phyloP scores from a whole-genome alignment of 2,329 filamentous ascomycete genomes.

The Hypomyces perniciosus region DNA sequence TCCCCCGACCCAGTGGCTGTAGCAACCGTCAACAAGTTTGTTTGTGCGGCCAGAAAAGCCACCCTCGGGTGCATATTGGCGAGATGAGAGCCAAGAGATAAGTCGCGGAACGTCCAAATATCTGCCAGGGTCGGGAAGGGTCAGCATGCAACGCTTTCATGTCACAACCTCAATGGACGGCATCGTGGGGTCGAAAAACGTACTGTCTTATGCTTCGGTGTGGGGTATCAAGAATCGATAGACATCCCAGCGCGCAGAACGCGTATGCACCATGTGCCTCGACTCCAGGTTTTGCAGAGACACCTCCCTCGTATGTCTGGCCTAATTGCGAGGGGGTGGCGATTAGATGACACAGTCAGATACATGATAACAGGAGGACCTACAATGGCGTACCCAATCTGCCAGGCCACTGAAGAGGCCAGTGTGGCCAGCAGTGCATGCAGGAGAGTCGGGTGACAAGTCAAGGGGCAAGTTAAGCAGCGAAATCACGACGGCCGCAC shows the following conservation, averaged over 20 bases:
- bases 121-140: constrained; percentile 36
- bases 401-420: constrained; percentile 66
- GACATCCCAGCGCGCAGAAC: constrained; percentile 85
- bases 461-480: constrained; percentile 77
- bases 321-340: constrained; percentile 40
- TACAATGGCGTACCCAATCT: constrained; percentile 76
- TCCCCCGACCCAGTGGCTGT: constrained; percentile 94
- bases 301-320: constrained; percentile 92
- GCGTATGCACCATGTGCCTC: constrained; percentile 97
- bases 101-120: constrained; percentile 72
- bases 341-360: constrained; percentile 15
- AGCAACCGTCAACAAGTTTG: constrained; percentile 96
- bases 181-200: constrained; percentile 24
- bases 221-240: constrained; percentile 79
- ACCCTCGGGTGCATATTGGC: constrained; percentile 86
- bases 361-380: constrained; percentile 31
- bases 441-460: constrained; percentile 67
- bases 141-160: constrained; percentile 27
- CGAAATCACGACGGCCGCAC: constrained; percentile 77
- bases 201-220: constrained; percentile 67
- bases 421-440: constrained; percentile 53
- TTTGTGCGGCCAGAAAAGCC: constrained; percentile 92
- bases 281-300: constrained; percentile 75
- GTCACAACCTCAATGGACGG: constrained; percentile 28
- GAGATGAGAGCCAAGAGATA: constrained; percentile 80